Evolutionary conservation across 805 yeast species (phyloP), one percentile per base, ranked within the genome.

Genomic region (Lachancea waltii): DNA sequence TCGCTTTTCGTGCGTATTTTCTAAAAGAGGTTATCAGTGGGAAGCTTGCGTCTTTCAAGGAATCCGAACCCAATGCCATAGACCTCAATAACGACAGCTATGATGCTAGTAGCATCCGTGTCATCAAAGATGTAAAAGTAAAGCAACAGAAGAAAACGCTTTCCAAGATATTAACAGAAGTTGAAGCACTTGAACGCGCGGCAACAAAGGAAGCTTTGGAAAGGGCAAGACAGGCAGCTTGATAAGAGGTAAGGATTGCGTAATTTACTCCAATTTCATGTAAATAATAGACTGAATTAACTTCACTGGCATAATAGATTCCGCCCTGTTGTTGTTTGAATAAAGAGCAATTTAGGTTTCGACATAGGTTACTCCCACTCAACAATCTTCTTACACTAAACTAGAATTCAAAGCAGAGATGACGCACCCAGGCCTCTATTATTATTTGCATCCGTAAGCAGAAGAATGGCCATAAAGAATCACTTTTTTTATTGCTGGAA

Each of bases 51-150:
- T 63, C 64, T 53, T 70, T 64, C 46, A 74, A 73, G 49, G 87
- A 81, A 53, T 72, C 78, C 54, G 74, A 78, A 51, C 87, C 92
- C n/a, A 74, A 81, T 50, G 90, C 85, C 20, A 74, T 85, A 40
- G 76, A 78, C 44, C 66, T 85, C 48, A 65, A 75, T 41, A 57
- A 65, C 6, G 67, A 65, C 20, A 79, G 74, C 31, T 82, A 76
- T 51, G 65, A 61, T 21, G 76, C 81, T 27, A 65, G 74, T 4
- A 84, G 82, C 47, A 63, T 79, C 23, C 68, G 69, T 44, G 64
- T 78, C 43, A 77, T 72, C 40, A 63, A 72, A 30, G 77, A 69
- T 49, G 67, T 69, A n/a, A 62, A 65, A 38, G 67, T 69, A 30
- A 58, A 59, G 42, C 65, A 69, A 40, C 75, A 73, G 53, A 62